Percentiles rank a stretch among this genome's conserved stretches.
These are phyloP conservation scores for Coniferiporia sulphurascens DNA, from an alignment of 1,284 basidiomycete genomes.

Conservation along the genomic window DNA sequence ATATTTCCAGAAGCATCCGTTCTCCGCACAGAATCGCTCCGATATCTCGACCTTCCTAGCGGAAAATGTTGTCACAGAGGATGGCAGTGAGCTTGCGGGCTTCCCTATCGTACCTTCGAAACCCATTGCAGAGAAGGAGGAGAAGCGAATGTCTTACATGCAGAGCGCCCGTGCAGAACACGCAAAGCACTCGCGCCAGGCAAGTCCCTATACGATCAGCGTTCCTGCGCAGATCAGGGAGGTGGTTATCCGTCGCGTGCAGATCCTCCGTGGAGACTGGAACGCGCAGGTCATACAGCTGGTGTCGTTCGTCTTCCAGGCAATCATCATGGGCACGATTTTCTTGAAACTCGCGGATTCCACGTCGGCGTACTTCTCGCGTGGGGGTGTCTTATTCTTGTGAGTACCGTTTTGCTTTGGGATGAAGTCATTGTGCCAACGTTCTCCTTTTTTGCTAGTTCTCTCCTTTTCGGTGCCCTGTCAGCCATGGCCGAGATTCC, in stretches of 20 bases:
- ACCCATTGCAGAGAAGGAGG: slow-evolving; percentile 43
- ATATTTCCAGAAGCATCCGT: slow-evolving; percentile 30
- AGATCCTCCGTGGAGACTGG: slow-evolving; percentile 36
- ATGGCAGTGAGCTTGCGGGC: background rate
- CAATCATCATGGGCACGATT: slow-evolving; percentile 71
- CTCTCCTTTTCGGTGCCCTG: slow-evolving; percentile 50
- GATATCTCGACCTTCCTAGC: slow-evolving; percentile 35
- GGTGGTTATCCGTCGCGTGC: slow-evolving; percentile 31
- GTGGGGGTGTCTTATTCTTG: slow-evolving; percentile 77
- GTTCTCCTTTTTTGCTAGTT: slow-evolving; percentile 27
- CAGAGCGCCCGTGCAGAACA: slow-evolving; percentile 33
- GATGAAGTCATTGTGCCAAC: background rate
- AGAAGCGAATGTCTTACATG: slow-evolving; percentile 81
- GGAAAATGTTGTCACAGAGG: slow-evolving; percentile 26
- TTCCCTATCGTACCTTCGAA: background rate
- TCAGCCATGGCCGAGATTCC: slow-evolving; percentile 71
- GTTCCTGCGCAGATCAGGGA: slow-evolving; percentile 29
- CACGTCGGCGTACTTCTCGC: slow-evolving; percentile 71
- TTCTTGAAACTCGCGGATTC: slow-evolving; percentile 61
- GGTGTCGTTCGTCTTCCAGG: slow-evolving; percentile 53
- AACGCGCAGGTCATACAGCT: slow-evolving; percentile 34
- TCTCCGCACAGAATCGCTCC: slow-evolving; percentile 27
- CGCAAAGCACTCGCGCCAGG: slow-evolving; percentile 11
- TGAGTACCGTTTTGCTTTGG: slow-evolving; percentile 28
- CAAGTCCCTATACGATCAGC: slow-evolving; percentile 24